These are phyloP conservation scores for Solanum pennellii DNA, from an alignment of 257 asterid species.

Conservation along the genomic window DNA sequence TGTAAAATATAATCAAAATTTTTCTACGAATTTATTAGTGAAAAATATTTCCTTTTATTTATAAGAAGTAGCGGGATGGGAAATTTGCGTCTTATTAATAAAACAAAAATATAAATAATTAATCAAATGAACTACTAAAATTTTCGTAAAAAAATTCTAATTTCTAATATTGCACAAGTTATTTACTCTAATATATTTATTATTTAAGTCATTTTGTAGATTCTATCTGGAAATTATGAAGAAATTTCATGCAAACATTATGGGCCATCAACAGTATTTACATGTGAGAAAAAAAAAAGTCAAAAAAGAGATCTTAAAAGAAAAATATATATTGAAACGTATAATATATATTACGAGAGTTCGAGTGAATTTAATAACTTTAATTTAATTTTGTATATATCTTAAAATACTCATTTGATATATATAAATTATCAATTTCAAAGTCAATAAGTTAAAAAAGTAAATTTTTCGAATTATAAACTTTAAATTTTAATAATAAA, in stretches of 20 bases:
- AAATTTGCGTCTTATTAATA: not conserved
- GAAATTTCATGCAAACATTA: not conserved
- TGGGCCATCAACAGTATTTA: not conserved
- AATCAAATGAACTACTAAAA: not conserved
- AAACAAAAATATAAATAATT: not conserved
- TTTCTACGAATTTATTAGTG: not conserved
- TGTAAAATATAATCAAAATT: not conserved
- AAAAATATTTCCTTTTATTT: not conserved
- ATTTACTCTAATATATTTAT: not conserved
- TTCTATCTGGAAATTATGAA: not conserved
- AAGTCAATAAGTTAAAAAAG: not conserved
- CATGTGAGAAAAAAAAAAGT: not conserved
- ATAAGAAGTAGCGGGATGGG: not conserved
- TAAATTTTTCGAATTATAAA: not conserved
- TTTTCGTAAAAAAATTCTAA: not conserved
- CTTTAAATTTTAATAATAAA: not conserved
- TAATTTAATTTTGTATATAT: not conserved
- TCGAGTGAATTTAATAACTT: not conserved
- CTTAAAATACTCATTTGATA: not conserved
- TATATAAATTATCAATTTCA: not conserved
- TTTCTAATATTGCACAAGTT: not conserved
- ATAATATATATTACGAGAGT: not conserved
- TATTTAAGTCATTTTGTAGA: not conserved
- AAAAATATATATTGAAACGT: not conserved
- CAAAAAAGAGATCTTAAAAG: not conserved